phyloP scores from a whole-genome alignment of 2,329 filamentous ascomycete species.

The Ophiosphaerella korrae region DNA sequence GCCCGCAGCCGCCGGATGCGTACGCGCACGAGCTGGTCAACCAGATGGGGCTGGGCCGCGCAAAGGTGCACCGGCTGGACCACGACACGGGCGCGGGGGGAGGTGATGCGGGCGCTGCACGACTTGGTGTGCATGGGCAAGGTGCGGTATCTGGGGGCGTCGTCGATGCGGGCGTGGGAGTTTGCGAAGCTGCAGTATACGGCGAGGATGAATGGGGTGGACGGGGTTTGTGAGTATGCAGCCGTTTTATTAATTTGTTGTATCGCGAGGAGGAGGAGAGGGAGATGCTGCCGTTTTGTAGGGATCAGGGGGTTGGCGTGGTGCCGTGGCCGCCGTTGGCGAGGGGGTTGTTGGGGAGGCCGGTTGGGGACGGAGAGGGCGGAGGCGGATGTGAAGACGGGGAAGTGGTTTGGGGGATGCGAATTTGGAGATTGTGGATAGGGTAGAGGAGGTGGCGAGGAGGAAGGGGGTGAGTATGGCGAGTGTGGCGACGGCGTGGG shows the following conservation, averaged over 20 bases:
- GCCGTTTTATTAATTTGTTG: slow-evolving; percentile 50
- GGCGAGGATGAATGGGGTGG: slow-evolving; percentile 49
- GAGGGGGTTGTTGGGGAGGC: slow-evolving; percentile 49
- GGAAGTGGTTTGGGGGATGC: slow-evolving; percentile 42
- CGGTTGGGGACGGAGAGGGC: slow-evolving; percentile 11
- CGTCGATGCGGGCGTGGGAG: slow-evolving; percentile 41
- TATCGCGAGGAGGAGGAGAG: slow-evolving; percentile 54
- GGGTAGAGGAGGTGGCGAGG: slow-evolving; percentile 60
- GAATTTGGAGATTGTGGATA: slow-evolving; percentile 55
- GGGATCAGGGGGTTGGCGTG: slow-evolving; percentile 26
- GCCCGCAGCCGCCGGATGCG: slow-evolving; percentile 6
- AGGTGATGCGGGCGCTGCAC: slow-evolving; percentile 30
- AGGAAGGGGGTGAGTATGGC: slow-evolving; percentile 63
- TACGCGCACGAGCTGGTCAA: slow-evolving; percentile 33
- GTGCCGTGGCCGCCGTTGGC: slow-evolving; percentile 34
- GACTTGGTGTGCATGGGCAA: slow-evolving; percentile 28
- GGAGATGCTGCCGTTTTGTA: slow-evolving; percentile 32
- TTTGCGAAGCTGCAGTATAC: slow-evolving; percentile 51
- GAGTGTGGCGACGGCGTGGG: slow-evolving; percentile 52
- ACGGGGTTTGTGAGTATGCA: slow-evolving; percentile 53
- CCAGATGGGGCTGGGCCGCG: slow-evolving; percentile 43
- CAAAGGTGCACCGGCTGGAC: slow-evolving; percentile 31
- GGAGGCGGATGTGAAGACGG: slow-evolving; percentile 8
- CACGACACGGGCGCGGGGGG: slow-evolving; percentile 14
- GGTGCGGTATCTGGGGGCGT: slow-evolving; percentile 32